Conservation (phyloP, 371 early-diverging fungal genomes). For the Neoconidiobolus thromboides region DNA sequence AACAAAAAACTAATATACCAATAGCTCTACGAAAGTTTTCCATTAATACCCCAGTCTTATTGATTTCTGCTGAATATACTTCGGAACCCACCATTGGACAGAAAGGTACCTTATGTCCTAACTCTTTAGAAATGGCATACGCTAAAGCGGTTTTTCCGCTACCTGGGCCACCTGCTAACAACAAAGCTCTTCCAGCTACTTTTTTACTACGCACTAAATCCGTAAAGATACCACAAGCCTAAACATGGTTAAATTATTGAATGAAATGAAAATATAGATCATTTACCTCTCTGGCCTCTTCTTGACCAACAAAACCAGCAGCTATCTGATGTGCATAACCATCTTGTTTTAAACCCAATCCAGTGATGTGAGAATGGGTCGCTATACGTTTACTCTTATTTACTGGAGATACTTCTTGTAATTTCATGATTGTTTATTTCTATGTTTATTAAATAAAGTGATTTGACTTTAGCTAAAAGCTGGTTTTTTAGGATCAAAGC, state of each 20-base stretch:
- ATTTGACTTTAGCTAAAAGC: no score
- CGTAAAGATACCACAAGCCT: conserved; percentile 79
- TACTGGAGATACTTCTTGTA: no score
- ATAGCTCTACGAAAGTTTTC: conserved; percentile 96
- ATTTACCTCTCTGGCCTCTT: conserved; percentile 78
- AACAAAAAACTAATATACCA: conserved; percentile 21
- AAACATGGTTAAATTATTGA: neutral
- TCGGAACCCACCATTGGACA: conserved; percentile 97
- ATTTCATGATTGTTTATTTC: no score
- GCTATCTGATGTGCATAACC: conserved; percentile 72
- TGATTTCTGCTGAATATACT: conserved; percentile 92
- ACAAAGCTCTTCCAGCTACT: conserved; percentile 91
- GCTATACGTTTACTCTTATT: no score
- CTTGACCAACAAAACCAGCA: conserved; percentile 93
- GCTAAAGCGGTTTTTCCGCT: conserved; percentile 91
- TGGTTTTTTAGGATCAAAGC: no score
- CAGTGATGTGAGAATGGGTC: conserved; percentile 85
- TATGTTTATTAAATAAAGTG: no score
- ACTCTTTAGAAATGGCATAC: conserved; percentile 84
- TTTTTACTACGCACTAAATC: conserved; percentile 87
- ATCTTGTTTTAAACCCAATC: conserved; percentile 64
- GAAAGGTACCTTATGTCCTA: conserved; percentile 94
- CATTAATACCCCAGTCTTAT: conserved; percentile 97
- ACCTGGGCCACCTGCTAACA: conserved; percentile 95
- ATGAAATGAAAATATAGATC: neutral